Evolutionary conservation across 2,329 filamentous ascomycete genomes (phyloP), one percentile per base, ranked within the genome.

Genomic region (Fusarium acutatum): DNA sequence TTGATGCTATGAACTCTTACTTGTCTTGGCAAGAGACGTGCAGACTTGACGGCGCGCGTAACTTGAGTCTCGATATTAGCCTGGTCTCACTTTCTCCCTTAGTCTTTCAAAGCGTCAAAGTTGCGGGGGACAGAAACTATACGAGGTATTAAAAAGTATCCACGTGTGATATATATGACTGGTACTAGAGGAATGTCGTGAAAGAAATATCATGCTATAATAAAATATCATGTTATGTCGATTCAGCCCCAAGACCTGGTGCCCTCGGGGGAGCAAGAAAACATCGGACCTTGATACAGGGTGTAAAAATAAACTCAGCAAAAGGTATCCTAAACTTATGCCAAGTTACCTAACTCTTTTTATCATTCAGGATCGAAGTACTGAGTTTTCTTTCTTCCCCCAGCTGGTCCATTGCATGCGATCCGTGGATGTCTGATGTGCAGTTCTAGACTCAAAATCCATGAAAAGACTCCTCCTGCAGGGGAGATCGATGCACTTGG

Each of bases 391-490:
- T 28, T 46, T 26, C 24, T 46, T 9, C 41, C 24, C 24, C 0
- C 14, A 26, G 17, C 46, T 18, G 28, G 28, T 34, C 18, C 63
- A 70, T 49, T 56, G 24, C 24, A 32, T 58, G 32, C 30, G 20
- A 37, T 54, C 34, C 22, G 22, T 54, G 34, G 34, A 10, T 58
- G 41, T 50, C 46, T 50, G 61, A 71, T 75, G 66, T 71, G 67
- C 60, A 68, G 69, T 73, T 75, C 73, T 69, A 66, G 68, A 75
- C 65, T 62, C 57, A 40, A 64, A 46, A 54, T 74, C 63, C 54
- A 47, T 59, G 26, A 72, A 37, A 47, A 30, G 49, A 61, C 41
- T 60, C 60, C 41, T 63, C 53, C 66, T 75, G 69, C 69, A 75
- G 72, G 72, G 72, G 64, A 69, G 58, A 69, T 59, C 67, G 43